Evolutionary conservation across 1,284 basidiomycete species (phyloP).

Genomic region (Marasmius fiardii): DNA sequence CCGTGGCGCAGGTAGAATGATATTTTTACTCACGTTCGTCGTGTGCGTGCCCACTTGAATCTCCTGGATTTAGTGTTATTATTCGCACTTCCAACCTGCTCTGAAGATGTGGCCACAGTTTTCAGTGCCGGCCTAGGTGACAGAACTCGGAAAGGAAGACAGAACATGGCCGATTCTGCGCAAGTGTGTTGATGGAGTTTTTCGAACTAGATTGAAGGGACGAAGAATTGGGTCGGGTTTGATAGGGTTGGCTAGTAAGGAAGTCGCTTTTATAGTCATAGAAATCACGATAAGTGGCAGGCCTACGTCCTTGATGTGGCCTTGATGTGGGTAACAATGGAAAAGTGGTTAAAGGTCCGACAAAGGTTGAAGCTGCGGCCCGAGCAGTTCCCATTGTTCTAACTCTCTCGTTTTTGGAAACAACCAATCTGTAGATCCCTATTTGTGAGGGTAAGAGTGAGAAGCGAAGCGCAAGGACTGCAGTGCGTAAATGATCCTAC

Average conservation of each 20-base stretch:
- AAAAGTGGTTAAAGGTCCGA: conserved; percentile 16
- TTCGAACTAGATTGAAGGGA: background rate
- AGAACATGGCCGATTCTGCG: background rate
- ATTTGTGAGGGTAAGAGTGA: too few species aligned
- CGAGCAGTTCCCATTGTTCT: too few species aligned
- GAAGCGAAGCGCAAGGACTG: too few species aligned
- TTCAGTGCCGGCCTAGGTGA: background rate
- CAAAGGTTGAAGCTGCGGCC: background rate
- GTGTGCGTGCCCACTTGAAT: background rate
- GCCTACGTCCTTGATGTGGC: too few species aligned
- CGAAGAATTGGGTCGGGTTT: background rate
- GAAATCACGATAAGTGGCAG: too few species aligned
- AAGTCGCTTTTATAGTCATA: background rate
- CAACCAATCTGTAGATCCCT: too few species aligned
- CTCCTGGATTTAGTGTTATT: background rate
- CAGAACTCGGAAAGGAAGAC: background rate
- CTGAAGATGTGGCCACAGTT: background rate
- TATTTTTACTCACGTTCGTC: background rate
- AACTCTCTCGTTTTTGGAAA: too few species aligned
- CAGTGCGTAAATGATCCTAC: too few species aligned
- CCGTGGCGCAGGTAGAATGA: background rate
- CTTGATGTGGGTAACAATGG: background rate
- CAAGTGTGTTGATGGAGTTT: background rate
- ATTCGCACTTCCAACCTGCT: background rate
- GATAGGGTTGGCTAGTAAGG: background rate